phyloP scores from a whole-genome alignment of 2,329 filamentous ascomycete genomes.

The Fusarium buharicum region DNA sequence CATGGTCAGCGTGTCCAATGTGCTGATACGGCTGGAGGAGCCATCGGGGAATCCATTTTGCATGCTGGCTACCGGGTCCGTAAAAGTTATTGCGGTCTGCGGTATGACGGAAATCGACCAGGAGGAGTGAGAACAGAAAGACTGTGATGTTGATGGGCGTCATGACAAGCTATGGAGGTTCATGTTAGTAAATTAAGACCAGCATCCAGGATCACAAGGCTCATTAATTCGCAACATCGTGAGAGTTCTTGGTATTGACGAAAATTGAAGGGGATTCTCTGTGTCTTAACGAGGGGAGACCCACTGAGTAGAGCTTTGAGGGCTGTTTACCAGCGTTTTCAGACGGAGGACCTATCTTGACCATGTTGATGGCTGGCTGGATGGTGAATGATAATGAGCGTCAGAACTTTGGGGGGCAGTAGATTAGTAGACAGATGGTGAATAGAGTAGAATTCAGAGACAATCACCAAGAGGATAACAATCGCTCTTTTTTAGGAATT shows the following conservation, averaged over 20 bases:
- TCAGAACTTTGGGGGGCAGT: neutral
- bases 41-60: constrained; percentile 35
- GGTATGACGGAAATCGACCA: constrained; percentile 69
- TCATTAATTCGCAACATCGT: neutral
- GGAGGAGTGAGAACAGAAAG: constrained; percentile 71
- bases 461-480: neutral
- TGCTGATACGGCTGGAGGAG: constrained; percentile 54
- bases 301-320: constrained; percentile 43
- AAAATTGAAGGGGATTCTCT: neutral
- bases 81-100: constrained; percentile 57
- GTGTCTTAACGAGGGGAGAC: constrained; percentile 11
- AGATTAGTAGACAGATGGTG: neutral
- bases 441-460: neutral
- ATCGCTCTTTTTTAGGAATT: constrained; percentile 3
- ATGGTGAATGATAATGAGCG: neutral
- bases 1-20: constrained; percentile 40
- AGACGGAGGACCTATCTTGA: constrained; percentile 18
- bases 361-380: constrained; percentile 17
- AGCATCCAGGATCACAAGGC: neutral
- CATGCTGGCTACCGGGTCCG: constrained; percentile 46
- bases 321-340: constrained; percentile 29
- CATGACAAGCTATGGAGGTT: constrained; percentile 58
- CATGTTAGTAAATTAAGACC: constrained; percentile 17
- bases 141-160: constrained; percentile 72
- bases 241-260: neutral